Evolutionary conservation across 2,329 filamentous ascomycete species (phyloP).

Genomic region (Aspergillus proliferans): DNA sequence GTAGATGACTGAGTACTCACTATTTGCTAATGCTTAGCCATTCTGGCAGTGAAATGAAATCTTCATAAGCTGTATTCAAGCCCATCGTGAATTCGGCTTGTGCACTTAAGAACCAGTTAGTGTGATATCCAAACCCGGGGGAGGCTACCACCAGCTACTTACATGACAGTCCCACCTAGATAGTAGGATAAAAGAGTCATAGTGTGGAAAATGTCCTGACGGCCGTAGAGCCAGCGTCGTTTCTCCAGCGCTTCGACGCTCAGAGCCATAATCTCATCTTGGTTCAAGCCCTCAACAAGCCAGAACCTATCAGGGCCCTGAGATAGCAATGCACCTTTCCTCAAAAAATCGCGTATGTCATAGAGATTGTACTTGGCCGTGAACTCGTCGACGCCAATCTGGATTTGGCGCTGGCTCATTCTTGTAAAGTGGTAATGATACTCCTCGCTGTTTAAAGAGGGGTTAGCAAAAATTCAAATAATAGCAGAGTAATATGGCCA

Average conservation of each 20-base stretch:
- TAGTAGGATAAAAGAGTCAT: neutral
- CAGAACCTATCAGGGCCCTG: neutral
- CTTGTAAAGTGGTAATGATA: neutral
- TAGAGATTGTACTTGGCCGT: conserved; percentile 1
- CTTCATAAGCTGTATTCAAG: neutral
- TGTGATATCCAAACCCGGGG: neutral
- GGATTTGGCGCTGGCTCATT: neutral
- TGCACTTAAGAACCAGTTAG: neutral
- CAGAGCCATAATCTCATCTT: neutral
- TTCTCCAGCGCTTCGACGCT: neutral
- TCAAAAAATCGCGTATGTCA: neutral
- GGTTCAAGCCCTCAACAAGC: conserved; percentile 1
- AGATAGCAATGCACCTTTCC: conserved; percentile 1
- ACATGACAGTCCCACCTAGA: neutral
- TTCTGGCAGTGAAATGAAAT: neutral
- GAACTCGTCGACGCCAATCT: conserved; percentile 4
- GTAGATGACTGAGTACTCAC: neutral
- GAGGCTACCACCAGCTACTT: neutral
- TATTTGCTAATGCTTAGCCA: neutral
- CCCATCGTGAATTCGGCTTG: neutral
- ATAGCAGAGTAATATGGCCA: neutral
- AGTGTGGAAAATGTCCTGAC: neutral
- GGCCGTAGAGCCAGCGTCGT: neutral
- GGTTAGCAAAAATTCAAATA: neutral
- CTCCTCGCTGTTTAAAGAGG: neutral